phyloP scores from a whole-genome alignment of 495 filamentous ascomycete genomes.

The Trichocladium uniseriatum region DNA sequence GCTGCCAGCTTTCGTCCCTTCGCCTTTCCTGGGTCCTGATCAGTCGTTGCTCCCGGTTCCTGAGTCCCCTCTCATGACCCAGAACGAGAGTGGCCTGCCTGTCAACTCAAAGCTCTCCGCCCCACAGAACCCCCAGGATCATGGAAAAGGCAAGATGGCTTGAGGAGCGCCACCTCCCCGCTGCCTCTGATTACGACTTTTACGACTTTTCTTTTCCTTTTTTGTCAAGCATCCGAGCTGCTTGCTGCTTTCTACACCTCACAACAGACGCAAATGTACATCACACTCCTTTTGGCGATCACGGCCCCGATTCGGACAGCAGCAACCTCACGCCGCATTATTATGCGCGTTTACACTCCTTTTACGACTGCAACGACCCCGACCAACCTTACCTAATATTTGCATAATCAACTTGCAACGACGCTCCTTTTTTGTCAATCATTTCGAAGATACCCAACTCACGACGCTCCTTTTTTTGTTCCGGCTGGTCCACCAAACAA shows the following conservation, averaged over 20 bases:
- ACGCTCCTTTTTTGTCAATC: conserved; percentile 36
- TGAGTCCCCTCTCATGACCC: conserved; percentile 29
- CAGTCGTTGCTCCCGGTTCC: conserved; percentile 25
- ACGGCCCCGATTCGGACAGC: conserved; percentile 21
- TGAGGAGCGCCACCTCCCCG: conserved; percentile 8
- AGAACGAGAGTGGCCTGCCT: conserved; percentile 18
- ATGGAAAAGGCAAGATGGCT: conserved; percentile 23
- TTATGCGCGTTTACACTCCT: conserved; percentile 26
- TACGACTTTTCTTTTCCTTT: conserved; percentile 7
- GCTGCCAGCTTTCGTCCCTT: conserved; percentile 22
- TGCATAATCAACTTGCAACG: conserved; percentile 14
- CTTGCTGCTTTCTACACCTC: conserved; percentile 20
- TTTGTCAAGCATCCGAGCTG: conserved; percentile 4
- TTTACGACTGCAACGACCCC: conserved; percentile 38
- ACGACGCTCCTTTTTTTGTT: conserved; percentile 37
- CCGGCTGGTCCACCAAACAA: conserved; percentile 28
- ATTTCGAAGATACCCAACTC: conserved; percentile 24
- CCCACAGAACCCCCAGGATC: conserved; percentile 10
- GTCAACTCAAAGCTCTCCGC: conserved; percentile 15
- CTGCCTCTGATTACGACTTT: conserved; percentile 12
- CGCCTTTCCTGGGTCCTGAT: conserved; percentile 33
- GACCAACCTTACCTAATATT: conserved; percentile 2
- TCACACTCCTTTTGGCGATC: conserved; percentile 37
- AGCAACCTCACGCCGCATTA: conserved; percentile 24
- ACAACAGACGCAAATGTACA: conserved; percentile 44